These are phyloP conservation scores for Fraxinus excelsior DNA, from an alignment of 257 asterid species.

Conservation along the genomic window DNA sequence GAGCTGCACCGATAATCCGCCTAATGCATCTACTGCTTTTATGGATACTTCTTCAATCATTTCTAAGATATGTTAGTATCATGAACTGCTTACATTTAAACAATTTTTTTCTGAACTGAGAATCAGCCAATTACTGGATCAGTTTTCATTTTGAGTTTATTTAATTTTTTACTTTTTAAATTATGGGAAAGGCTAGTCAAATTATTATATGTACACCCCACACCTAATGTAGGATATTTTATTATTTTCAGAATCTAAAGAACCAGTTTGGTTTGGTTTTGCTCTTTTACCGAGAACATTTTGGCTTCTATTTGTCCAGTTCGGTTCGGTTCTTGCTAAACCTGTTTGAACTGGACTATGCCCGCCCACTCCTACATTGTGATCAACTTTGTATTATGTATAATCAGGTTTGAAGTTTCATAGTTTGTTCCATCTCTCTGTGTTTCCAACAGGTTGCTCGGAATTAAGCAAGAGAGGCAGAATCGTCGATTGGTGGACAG, in stretches of 20 bases:
- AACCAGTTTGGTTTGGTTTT: neutral
- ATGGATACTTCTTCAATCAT: neutral
- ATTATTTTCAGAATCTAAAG: too few relatives aligned
- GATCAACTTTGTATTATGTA: neutral
- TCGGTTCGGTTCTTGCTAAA: neutral
- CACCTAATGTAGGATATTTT: too few relatives aligned
- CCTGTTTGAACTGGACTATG: neutral
- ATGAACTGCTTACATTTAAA: too few relatives aligned
- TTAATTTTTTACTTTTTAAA: too few relatives aligned
- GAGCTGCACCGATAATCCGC: neutral
- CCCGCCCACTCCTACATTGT: neutral
- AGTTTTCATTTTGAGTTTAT: too few relatives aligned
- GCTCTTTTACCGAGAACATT: neutral
- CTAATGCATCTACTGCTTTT: neutral
- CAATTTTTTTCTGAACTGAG: neutral
- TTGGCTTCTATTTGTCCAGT: neutral
- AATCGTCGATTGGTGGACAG: neutral
- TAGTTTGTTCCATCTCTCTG: neutral
- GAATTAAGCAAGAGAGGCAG: conserved; percentile 1
- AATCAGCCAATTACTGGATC: neutral
- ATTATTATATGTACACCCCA: too few relatives aligned
- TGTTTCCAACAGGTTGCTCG: conserved; percentile 30
- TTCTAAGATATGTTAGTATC: too few relatives aligned
- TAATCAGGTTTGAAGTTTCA: neutral
- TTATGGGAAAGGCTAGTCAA: too few relatives aligned